Percentiles rank a stretch among this genome's conserved stretches.
Conservation (phyloP, 2,329 filamentous ascomycete species). For the Malbranchea cinnamomea region DNA sequence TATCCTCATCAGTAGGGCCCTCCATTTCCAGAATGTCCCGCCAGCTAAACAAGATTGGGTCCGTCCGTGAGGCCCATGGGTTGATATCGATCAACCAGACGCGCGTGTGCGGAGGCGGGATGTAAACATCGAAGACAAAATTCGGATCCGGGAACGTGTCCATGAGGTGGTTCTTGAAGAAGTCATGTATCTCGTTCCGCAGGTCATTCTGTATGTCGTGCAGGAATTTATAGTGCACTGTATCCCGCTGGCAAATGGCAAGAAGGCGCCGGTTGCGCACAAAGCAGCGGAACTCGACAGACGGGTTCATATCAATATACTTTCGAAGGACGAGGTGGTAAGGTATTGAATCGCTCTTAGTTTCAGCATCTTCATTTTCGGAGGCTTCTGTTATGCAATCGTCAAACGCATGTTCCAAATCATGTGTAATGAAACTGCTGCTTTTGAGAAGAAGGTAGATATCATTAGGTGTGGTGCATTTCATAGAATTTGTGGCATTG, state of each 20-base stretch:
- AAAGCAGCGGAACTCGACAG: slow-evolving; percentile 90
- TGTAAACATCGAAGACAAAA: slow-evolving; percentile 86
- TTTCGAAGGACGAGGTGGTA: slow-evolving; percentile 78
- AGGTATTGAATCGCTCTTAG: slow-evolving; percentile 37
- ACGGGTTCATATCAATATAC: slow-evolving; percentile 75
- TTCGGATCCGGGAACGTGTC: slow-evolving; percentile 68
- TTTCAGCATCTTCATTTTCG: not conserved
- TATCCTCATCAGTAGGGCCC: slow-evolving; percentile 11
- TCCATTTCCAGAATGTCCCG: slow-evolving; percentile 63
- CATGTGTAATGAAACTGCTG: slow-evolving; percentile 87
- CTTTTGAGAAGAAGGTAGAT: slow-evolving; percentile 89
- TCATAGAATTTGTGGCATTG: slow-evolving; percentile 70
- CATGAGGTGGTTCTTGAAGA: slow-evolving; percentile 61
- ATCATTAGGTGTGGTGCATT: slow-evolving; percentile 77
- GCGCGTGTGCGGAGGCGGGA: slow-evolving; percentile 58
- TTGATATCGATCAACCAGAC: slow-evolving; percentile 90
- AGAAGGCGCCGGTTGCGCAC: slow-evolving; percentile 70
- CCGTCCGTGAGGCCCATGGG: slow-evolving; percentile 80
- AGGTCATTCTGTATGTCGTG: slow-evolving; percentile 51
- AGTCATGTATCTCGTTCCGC: slow-evolving; percentile 52
- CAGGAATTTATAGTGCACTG: slow-evolving; percentile 82
- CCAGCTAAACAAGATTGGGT: slow-evolving; percentile 83
- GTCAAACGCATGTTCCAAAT: slow-evolving; percentile 85
- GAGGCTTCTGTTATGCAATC: slow-evolving; percentile 41
- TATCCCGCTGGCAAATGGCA: slow-evolving; percentile 73